Percentiles rank a stretch among this genome's conserved stretches.
Conservation (phyloP, 768 basidiomycete species). For the Auriscalpium vulgare region DNA sequence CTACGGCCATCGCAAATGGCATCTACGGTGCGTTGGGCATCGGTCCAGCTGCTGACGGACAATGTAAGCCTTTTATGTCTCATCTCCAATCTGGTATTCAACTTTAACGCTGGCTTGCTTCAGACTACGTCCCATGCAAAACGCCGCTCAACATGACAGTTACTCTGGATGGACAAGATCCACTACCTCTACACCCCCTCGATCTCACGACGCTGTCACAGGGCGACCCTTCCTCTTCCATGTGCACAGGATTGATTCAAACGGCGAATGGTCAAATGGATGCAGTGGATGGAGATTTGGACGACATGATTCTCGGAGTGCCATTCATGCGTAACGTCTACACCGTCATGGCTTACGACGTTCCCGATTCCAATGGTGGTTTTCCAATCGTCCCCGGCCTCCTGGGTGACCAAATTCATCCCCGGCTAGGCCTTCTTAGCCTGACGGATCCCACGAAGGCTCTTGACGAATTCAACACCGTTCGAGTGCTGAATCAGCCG, state of each 20-base stretch:
- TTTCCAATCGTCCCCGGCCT: constrained; percentile 29
- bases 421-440: constrained; percentile 52
- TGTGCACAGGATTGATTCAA: constrained; percentile 66
- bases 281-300: constrained; percentile 28
- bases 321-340: constrained; percentile 74
- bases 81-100: constrained; percentile 4
- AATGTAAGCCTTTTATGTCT: constrained; percentile 39
- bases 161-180: constrained; percentile 48
- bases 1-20: constrained; percentile 53
- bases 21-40: constrained; percentile 73
- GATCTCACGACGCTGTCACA: constrained; percentile 52
- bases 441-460: constrained; percentile 59
- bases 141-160: constrained; percentile 68
- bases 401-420: constrained; percentile 18
- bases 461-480: constrained; percentile 57
- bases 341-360: constrained; percentile 63
- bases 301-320: constrained; percentile 73
- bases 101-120: neutral
- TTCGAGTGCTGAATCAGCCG: constrained; percentile 59
- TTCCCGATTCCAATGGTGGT: constrained; percentile 35
- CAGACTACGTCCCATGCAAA: constrained; percentile 70
- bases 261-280: constrained; percentile 37
- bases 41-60: constrained; percentile 47
- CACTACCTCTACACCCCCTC: constrained; percentile 64
- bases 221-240: constrained; percentile 31